phyloP scores from a whole-genome alignment of 2,329 filamentous ascomycete species.

The Xylariaceae sp. region DNA sequence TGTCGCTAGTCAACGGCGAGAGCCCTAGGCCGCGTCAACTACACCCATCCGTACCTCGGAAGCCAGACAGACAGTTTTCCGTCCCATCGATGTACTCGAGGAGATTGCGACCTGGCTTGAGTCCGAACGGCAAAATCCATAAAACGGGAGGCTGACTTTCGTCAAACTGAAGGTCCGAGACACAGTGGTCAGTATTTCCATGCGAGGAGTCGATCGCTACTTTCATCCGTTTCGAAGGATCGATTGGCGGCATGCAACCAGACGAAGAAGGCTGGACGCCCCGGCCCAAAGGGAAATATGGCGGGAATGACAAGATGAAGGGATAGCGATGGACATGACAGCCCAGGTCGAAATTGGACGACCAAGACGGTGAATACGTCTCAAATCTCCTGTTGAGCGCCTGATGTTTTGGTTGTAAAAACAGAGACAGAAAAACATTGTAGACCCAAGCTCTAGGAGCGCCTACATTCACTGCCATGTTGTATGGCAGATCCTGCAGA shows the following conservation, averaged over 20 bases:
- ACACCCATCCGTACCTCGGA: neutral
- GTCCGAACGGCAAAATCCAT: neutral
- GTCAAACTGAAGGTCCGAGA: neutral
- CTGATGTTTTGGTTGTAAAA: slow-evolving; percentile 82
- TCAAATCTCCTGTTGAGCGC: slow-evolving; percentile 73
- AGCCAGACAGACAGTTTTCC: neutral
- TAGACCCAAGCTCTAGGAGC: slow-evolving; percentile 55
- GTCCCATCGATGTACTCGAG: neutral
- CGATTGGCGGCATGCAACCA: slow-evolving; percentile 2
- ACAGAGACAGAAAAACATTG: slow-evolving; percentile 67
- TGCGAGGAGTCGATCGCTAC: neutral
- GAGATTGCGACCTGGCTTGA: neutral
- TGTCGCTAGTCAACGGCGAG: neutral
- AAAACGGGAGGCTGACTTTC: neutral
- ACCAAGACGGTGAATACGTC: slow-evolving; percentile 54
- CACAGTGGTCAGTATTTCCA: neutral
- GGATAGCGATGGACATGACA: slow-evolving; percentile 33
- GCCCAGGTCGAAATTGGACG: slow-evolving; percentile 63
- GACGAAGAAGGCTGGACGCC: neutral
- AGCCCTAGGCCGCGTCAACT: neutral
- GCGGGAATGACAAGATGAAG: slow-evolving; percentile 18
- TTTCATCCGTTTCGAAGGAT: neutral
- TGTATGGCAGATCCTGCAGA: slow-evolving; percentile 58
- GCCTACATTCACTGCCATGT: slow-evolving; percentile 58
- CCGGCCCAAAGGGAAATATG: neutral